Base-by-base conservation (phyloP, 495 filamentous ascomycete genomes). In the Poronia punctata region DNA sequence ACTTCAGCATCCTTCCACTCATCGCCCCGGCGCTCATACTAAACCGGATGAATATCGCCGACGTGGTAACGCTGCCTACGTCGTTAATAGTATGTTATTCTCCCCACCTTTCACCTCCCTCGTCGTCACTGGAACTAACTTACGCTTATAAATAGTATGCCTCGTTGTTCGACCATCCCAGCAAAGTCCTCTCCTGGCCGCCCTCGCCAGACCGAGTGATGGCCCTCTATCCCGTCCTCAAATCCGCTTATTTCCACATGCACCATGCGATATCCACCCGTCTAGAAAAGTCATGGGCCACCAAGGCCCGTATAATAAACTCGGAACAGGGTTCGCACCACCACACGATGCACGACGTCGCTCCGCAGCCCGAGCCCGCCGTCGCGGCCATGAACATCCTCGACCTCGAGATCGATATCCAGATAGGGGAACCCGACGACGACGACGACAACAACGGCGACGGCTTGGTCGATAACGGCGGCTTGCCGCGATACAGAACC, bases 161-260 rank as follows among this genome's bases (percentile, higher is more conserved):
- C 17, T 42, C 40, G 5, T 17, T 56, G 4, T 44, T 54, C 28
- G 44, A 50, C 28, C 40, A 56, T 7, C 40, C 64, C 14, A 12
- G 59, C 31, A 36, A 54, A 9, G 46, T 59, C 9, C 39, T 52
- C 4, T 22, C 38, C 11, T 94, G 86, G 86, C 86, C 86, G 10
- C 84, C 84, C 0, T 84, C 78, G 16, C 74, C 82, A 3, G 70
- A 75, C n/a, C 75, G 85, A 69, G 78, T 79, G 11, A 65, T 92
- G 43, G 69, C 78, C 0, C 53, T 80, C 3, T 67, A 89, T 26
- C 86, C 86, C 1, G 78, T 78, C 38, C 44, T 88, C 20, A 78
- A 84, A 25, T 66, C 75, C 15, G 65, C 72, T 17, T 92, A 94
- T 59, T 71, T 75, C 35, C 62, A 67, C n/a, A 55, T 83, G 23